Evolutionary conservation across 352 stramenopile species (phyloP).

Genomic region (Phytopythium vexans): DNA sequence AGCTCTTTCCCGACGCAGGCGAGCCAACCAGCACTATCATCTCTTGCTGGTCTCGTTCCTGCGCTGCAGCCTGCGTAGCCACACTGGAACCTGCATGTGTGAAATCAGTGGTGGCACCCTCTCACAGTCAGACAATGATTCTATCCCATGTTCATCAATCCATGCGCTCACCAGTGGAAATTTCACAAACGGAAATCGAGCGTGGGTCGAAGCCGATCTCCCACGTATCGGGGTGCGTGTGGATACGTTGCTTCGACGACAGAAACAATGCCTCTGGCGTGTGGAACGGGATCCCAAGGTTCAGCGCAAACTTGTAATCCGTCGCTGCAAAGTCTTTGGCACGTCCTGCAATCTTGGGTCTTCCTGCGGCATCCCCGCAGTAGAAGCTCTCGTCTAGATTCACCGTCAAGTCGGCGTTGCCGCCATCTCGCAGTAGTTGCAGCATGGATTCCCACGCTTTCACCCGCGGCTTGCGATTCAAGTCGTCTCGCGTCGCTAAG

Average conservation of each 20-base stretch:
- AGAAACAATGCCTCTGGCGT: slow-evolving; percentile 86
- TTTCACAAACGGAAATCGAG: slow-evolving; percentile 17
- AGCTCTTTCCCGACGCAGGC: slow-evolving; percentile 74
- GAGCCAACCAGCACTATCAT: slow-evolving; percentile 70
- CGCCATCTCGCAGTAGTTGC: slow-evolving; percentile 9
- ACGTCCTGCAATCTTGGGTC: slow-evolving; percentile 60
- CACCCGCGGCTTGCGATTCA: slow-evolving; percentile 75
- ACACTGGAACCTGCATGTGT: too few species aligned
- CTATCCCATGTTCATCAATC: not conserved
- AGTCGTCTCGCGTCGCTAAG: slow-evolving; percentile 67
- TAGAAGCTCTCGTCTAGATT: slow-evolving; percentile 71
- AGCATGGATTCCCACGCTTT: slow-evolving; percentile 65
- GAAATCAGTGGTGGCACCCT: too few species aligned
- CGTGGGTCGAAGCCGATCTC: slow-evolving; percentile 76
- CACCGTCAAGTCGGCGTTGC: slow-evolving; percentile 18
- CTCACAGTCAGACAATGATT: too few species aligned
- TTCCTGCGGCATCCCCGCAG: slow-evolving; percentile 76
- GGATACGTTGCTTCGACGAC: slow-evolving; percentile 58
- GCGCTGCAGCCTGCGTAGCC: too few species aligned
- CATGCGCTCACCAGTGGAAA: slow-evolving; percentile 17
- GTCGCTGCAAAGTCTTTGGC: slow-evolving; percentile 82
- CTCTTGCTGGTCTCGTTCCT: slow-evolving; percentile 33
- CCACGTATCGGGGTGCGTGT: slow-evolving; percentile 66
- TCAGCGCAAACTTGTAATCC: slow-evolving; percentile 90
- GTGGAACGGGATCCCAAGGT: slow-evolving; percentile 73